These are phyloP conservation scores for Borealophlyctis nickersoniae DNA, from an alignment of 192 early-diverging fungal genomes.

Conservation along the genomic window DNA sequence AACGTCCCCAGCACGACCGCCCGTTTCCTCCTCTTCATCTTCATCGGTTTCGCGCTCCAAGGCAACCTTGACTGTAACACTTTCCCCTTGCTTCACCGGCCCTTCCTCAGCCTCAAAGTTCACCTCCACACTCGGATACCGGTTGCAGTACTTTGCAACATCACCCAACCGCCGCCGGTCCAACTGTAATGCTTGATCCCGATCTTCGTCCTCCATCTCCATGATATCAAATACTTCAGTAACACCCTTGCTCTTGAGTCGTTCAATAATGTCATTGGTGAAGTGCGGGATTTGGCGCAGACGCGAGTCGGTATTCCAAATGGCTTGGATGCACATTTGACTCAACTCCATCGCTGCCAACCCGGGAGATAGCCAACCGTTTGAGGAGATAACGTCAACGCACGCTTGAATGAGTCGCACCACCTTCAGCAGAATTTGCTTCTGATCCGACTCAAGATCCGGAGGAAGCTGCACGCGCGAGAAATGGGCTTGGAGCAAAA, in stretches of 20 bases:
- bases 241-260: constrained; percentile 66
- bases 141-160: constrained; percentile 83
- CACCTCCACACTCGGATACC: constrained; percentile 91
- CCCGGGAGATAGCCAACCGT: constrained; percentile 87
- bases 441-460: constrained; percentile 92
- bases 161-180: constrained; percentile 64
- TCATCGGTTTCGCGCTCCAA: constrained; percentile 86
- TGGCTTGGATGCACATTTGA: constrained; percentile 95
- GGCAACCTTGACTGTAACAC: constrained; percentile 64
- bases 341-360: constrained; percentile 93
- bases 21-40: constrained; percentile 41
- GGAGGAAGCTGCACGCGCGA: constrained; percentile 82
- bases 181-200: constrained; percentile 63
- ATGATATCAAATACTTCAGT: constrained; percentile 89
- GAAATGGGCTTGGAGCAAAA: constrained; percentile 95
- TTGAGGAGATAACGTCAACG: constrained; percentile 90
- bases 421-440: constrained; percentile 55
- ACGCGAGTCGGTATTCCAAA: constrained; percentile 91
- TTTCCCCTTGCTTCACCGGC: constrained; percentile 58
- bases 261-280: constrained; percentile 64
- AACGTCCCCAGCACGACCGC: constrained; percentile 34
- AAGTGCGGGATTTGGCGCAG: constrained; percentile 92
- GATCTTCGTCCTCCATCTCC: constrained; percentile 89
- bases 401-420: constrained; percentile 87
- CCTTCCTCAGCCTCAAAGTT: constrained; percentile 60